Base-by-base conservation (phyloP, 2,329 filamentous ascomycete genomes). In the Aspergillus cejpii region DNA sequence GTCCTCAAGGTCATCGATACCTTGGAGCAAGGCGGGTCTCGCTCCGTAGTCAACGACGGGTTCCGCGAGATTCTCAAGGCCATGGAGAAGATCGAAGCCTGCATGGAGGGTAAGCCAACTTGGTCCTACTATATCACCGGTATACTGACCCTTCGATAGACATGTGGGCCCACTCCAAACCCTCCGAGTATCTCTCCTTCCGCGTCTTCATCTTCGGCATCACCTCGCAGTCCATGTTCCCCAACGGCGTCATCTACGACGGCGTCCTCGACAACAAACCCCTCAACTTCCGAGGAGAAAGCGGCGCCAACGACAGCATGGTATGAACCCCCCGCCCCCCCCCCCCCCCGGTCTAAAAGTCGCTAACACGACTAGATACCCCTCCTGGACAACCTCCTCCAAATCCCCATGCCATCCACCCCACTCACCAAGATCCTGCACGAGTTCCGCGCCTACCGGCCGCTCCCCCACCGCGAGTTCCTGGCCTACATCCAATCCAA, bases 161-260 rank as follows among this genome's bases (percentile, higher is more conserved):
- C 36, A 97, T 97, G 91, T 96, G 90, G 91, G 77, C 77, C 48
- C 87, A 89, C 66, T 92, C 86, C 44, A 85, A 86, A 57, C 90
- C 90, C 2, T 76, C 78, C 14, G 80, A 88, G 54, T 96, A 96
- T 71, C 87, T 85, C 47, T 84, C 80, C 55, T 96, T 95, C 79
- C 85, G 90, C 31, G 94, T 91, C 8, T 96, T 96, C 74, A 96
- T 96, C 71, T 95, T 95, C 62, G 91, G 91, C 57, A 95, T 96
- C 68, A 94, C 88, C 1, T 85, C 80, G 38, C 90, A 96, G 69
- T 84, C 81, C 59, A 95, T 96, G 89, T 96, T 96, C 68, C 90
- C 90, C 6, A 74, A 90, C 51, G 91, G 91, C 6, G 91, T 96
- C 6, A 70, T 94, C 37, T 96, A 96, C 65, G 85, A 94, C 64